Percentiles rank a stretch among this genome's conserved stretches.
These are phyloP conservation scores for Stevia rebaudiana DNA, from an alignment of 140 eudicot genomes.

Conservation along the genomic window DNA sequence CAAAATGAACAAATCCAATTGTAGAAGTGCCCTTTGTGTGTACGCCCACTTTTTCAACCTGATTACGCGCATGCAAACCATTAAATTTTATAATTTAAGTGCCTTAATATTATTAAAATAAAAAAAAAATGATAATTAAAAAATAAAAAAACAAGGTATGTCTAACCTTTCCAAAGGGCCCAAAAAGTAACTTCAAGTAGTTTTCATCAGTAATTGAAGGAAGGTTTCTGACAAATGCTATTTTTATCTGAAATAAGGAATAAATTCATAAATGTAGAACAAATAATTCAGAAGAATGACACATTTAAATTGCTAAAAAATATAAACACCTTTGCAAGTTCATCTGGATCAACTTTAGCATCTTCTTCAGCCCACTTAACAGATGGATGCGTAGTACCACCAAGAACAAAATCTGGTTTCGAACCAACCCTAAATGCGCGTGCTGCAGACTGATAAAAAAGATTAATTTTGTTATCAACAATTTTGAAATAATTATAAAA, in stretches of 20 bases:
- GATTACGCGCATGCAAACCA: slow-evolving; percentile 24
- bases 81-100: neutral
- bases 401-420: slow-evolving; percentile 58
- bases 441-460: slow-evolving; percentile 69
- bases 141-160: neutral
- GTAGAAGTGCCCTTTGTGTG: slow-evolving; percentile 49
- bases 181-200: slow-evolving; percentile 55
- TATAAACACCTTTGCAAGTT: slow-evolving; percentile 61
- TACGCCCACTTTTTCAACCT: slow-evolving; percentile 71
- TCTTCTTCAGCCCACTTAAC: slow-evolving; percentile 86
- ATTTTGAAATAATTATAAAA: neutral
- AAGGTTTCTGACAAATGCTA: slow-evolving; percentile 71
- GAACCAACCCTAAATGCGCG: slow-evolving; percentile 67
- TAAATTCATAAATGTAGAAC: neutral
- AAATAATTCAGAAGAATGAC: neutral
- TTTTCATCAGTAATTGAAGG: slow-evolving; percentile 60
- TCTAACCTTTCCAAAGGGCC: slow-evolving; percentile 62
- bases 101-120: neutral
- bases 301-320: neutral
- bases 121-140: neutral
- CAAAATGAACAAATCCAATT: slow-evolving; percentile 73
- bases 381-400: slow-evolving; percentile 67
- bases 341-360: slow-evolving; percentile 50
- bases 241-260: slow-evolving; percentile 48
- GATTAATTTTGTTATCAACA: slow-evolving; percentile 2